phyloP scores from a whole-genome alignment of 2,329 filamentous ascomycete genomes.

The Penicillium sp. region DNA sequence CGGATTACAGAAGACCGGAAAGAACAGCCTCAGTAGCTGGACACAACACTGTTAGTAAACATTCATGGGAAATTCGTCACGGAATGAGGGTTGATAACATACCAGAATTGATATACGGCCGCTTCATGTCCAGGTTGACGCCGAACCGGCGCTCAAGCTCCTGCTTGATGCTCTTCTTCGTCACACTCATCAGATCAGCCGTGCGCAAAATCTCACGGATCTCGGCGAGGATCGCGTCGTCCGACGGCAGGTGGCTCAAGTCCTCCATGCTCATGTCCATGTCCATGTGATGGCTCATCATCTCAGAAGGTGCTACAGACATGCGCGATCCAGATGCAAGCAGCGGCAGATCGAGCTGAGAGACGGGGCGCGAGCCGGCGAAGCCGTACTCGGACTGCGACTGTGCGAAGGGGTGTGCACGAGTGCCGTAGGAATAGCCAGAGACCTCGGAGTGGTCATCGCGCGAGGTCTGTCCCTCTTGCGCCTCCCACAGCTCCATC shows the following conservation, averaged over 20 bases:
- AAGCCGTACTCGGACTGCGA: constrained; percentile 76
- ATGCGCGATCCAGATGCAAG: constrained; percentile 68
- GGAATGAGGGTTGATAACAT: constrained; percentile 51
- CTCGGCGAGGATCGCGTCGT: constrained; percentile 89
- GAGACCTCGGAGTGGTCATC: constrained; percentile 87
- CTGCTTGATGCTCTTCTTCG: constrained; percentile 96
- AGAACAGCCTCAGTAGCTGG: constrained; percentile 78
- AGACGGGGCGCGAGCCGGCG: constrained; percentile 65
- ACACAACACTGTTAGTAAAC: constrained; percentile 39
- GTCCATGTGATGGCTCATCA: constrained; percentile 68
- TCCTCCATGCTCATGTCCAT: constrained; percentile 79
- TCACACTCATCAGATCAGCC: constrained; percentile 95
- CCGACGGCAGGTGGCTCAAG: constrained; percentile 77
- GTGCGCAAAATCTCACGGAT: constrained; percentile 92
- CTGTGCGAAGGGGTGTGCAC: constrained; percentile 66
- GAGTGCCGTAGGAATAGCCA: constrained; percentile 93
- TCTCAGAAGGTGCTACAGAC: constrained; percentile 79
- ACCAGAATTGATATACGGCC: constrained; percentile 93
- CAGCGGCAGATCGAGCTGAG: constrained; percentile 60
- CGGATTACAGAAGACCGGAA: constrained; percentile 71
- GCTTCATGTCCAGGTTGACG: constrained; percentile 82
- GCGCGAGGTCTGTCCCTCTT: constrained; percentile 88
- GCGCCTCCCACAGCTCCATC: constrained; percentile 94
- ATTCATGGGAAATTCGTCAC: constrained; percentile 5
- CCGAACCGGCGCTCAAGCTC: constrained; percentile 92